Conservation (phyloP, 148 eudicot genomes). For the Fagopyrum homotropicum region DNA sequence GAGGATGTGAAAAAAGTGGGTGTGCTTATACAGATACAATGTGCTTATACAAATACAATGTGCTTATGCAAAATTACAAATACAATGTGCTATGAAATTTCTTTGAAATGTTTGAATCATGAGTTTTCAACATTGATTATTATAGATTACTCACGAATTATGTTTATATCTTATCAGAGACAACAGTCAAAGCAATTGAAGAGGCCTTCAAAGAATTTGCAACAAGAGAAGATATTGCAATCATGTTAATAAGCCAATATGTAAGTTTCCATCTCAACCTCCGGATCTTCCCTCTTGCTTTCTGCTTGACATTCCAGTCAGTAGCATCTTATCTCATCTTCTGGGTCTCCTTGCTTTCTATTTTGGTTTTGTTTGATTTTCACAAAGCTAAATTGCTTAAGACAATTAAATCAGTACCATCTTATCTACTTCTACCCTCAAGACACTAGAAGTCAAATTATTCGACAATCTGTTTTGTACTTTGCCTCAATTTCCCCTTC, state of each 20-base stretch:
- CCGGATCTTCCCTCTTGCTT: neutral
- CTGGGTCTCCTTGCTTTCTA: too few relatives aligned
- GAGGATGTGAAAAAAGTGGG: too few relatives aligned
- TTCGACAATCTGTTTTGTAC: too few relatives aligned
- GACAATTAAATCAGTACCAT: too few relatives aligned
- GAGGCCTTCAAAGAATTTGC: slow-evolving; percentile 71
- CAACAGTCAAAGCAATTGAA: slow-evolving; percentile 62
- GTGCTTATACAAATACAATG: too few relatives aligned
- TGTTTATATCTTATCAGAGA: slow-evolving; percentile 36
- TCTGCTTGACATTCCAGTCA: neutral
- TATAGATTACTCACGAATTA: slow-evolving; percentile 1
- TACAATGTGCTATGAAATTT: neutral
- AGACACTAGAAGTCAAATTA: too few relatives aligned
- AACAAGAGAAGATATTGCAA: slow-evolving; percentile 63
- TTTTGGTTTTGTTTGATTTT: too few relatives aligned
- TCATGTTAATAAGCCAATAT: slow-evolving; percentile 63
- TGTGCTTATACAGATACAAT: too few relatives aligned
- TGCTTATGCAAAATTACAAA: neutral
- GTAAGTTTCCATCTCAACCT: slow-evolving; percentile 26
- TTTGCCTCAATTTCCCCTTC: too few relatives aligned
- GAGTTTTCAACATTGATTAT: neutral
- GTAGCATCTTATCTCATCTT: too few relatives aligned
- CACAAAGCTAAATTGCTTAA: too few relatives aligned
- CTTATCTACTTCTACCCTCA: too few relatives aligned
- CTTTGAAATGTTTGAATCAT: neutral